Percentiles rank a stretch among this genome's conserved stretches.
Evolutionary conservation across 176 grass and related monocot genomes (phyloP).

Genomic region (Aegilops sharonensis): DNA sequence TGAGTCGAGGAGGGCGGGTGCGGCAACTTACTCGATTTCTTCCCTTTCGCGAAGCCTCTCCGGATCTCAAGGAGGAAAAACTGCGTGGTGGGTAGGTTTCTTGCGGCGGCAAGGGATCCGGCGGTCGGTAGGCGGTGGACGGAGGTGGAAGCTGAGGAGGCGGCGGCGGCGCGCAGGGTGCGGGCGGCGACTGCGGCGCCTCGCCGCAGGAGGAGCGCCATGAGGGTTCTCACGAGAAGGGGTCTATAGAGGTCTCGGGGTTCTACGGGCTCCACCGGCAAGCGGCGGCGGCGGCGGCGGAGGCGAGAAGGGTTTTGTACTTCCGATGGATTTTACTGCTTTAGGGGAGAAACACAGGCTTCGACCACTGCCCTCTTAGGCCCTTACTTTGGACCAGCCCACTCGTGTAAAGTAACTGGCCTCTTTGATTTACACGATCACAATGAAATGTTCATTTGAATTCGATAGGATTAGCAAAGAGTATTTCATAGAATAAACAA

Average conservation of each 20-base stretch:
- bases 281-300: conserved; percentile 28
- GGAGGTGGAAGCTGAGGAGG: conserved; percentile 22
- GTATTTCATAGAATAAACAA: too few species aligned
- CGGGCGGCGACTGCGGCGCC: conserved; percentile 27
- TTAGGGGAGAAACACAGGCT: neutral
- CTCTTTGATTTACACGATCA: too few species aligned
- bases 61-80: conserved; percentile 33
- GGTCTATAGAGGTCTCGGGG: conserved; percentile 12
- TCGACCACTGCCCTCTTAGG: neutral
- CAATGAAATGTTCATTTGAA: too few species aligned
- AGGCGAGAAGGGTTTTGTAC: conserved; percentile 12
- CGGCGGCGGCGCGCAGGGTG: conserved; percentile 37
- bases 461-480: too few species aligned
- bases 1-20: neutral
- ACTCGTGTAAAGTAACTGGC: neutral
- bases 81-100: neutral
- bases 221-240: neutral
- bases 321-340: conserved; percentile 20
- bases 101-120: conserved; percentile 23
- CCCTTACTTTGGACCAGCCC: neutral
- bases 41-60: conserved; percentile 78
- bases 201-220: conserved; percentile 48
- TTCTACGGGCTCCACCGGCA: conserved; percentile 25
- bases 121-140: conserved; percentile 33
- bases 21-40: conserved; percentile 59